These are phyloP conservation scores for Gaeumannomyces sp. DNA, from an alignment of 2,329 filamentous ascomycete species.

Conservation along the genomic window DNA sequence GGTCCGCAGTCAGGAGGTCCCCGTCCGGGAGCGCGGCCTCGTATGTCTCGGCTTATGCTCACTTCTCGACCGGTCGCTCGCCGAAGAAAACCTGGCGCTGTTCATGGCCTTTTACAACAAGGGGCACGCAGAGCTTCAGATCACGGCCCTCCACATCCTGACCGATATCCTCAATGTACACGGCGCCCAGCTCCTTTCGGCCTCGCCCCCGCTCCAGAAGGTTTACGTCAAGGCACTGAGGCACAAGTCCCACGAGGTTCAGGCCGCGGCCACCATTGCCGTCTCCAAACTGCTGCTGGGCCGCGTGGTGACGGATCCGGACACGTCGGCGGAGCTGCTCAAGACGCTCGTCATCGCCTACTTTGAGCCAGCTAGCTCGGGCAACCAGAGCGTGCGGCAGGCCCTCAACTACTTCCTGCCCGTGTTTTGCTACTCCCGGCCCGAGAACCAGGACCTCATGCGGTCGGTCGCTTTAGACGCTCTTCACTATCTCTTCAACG, in stretches of 20 bases:
- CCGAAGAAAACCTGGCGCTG: conserved; percentile 82
- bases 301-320: conserved; percentile 64
- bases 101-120: conserved; percentile 97
- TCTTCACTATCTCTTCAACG: conserved; percentile 66
- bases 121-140: conserved; percentile 82
- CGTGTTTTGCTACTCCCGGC: conserved; percentile 82
- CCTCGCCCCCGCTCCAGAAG: conserved; percentile 67
- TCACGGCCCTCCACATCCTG: conserved; percentile 84
- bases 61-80: conserved; percentile 83
- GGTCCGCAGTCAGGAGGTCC: conserved; percentile 86
- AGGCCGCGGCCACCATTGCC: conserved; percentile 73
- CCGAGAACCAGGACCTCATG: conserved; percentile 80
- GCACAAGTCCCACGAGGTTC: conserved; percentile 64
- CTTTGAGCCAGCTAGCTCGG: conserved; percentile 76
- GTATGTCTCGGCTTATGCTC: conserved; percentile 87
- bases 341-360: conserved; percentile 80
- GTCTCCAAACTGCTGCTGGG: conserved; percentile 83
- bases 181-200: conserved; percentile 67
- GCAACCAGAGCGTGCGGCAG: conserved; percentile 78
- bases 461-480: conserved; percentile 65
- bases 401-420: conserved; percentile 90
- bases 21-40: conserved; percentile 84
- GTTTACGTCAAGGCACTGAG: conserved; percentile 80
- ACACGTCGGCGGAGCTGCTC: conserved; percentile 66
- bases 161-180: conserved; percentile 90